Evolutionary conservation across 1,284 basidiomycete species (phyloP).

Genomic region (Rhodotorula sp.): DNA sequence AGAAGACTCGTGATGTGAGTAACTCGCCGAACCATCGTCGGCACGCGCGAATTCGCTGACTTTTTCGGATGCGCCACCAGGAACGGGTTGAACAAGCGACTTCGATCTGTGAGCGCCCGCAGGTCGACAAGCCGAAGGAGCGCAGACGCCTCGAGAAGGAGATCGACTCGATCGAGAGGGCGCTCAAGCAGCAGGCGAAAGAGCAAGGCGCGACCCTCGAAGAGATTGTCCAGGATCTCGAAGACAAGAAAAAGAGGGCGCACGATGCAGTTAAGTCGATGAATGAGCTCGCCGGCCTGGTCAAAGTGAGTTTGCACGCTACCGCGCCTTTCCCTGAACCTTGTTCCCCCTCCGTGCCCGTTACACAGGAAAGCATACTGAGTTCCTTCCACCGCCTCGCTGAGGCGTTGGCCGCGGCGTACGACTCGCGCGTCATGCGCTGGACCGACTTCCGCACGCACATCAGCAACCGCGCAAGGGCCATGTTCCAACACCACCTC

Average conservation of each 20-base stretch:
- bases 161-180: conserved; percentile 62
- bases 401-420: conserved; percentile 63
- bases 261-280: conserved; percentile 62
- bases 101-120: conserved; percentile 58
- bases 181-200: conserved; percentile 68
- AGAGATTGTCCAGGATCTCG: conserved; percentile 66
- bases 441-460: conserved; percentile 86
- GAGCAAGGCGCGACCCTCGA: conserved; percentile 73
- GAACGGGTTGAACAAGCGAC: conserved; percentile 65
- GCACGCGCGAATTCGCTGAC: too few species aligned
- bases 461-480: conserved; percentile 78
- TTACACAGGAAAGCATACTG: background rate
- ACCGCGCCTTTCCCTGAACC: background rate
- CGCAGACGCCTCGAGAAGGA: conserved; percentile 61
- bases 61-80: conserved; percentile 47
- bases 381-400: conserved; percentile 1
- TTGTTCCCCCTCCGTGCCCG: background rate
- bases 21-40: background rate
- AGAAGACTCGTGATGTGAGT: conserved; percentile 61
- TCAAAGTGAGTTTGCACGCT: conserved; percentile 56
- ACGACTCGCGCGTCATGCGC: conserved; percentile 63
- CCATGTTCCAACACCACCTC: conserved; percentile 77
- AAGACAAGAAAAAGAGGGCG: conserved; percentile 14
- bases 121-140: conserved; percentile 59
- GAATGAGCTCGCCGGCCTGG: conserved; percentile 59